Conservation (phyloP, 2,329 filamentous ascomycete genomes). For the Pseudopithomyces maydicus region DNA sequence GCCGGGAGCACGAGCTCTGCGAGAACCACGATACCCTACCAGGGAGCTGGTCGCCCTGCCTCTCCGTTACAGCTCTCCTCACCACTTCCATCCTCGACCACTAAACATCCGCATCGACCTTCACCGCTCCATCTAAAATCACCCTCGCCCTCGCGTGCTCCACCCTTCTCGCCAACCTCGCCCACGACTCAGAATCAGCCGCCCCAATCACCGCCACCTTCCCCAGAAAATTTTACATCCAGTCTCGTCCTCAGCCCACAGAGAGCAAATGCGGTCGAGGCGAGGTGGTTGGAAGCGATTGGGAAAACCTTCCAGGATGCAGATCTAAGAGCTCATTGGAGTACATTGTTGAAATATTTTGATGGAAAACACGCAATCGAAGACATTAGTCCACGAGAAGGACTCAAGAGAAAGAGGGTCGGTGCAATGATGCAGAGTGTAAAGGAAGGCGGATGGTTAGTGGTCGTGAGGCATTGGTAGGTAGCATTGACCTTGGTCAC, state of each 20-base stretch:
- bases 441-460: slow-evolving; percentile 68
- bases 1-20: slow-evolving; percentile 43
- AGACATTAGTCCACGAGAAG: slow-evolving; percentile 82
- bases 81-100: slow-evolving; percentile 15
- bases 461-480: slow-evolving; percentile 48
- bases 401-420: slow-evolving; percentile 77
- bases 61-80: slow-evolving; percentile 26
- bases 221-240: slow-evolving; percentile 27
- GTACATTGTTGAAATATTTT: slow-evolving; percentile 79
- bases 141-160: slow-evolving; percentile 30
- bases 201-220: slow-evolving; percentile 11
- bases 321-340: slow-evolving; percentile 71
- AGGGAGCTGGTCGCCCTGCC: slow-evolving; percentile 21
- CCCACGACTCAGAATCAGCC: slow-evolving; percentile 8
- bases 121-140: slow-evolving; percentile 40
- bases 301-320: slow-evolving; percentile 36
- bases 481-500: not conserved
- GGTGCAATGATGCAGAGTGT: slow-evolving; percentile 63
- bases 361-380: slow-evolving; percentile 86
- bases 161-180: slow-evolving; percentile 19
- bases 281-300: slow-evolving; percentile 65
- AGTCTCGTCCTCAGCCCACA: slow-evolving; percentile 72
- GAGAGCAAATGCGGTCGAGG: slow-evolving; percentile 77
- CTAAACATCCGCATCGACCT: slow-evolving; percentile 31
- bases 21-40: slow-evolving; percentile 39